These are phyloP conservation scores for Cladosporium sphaerospermum DNA, from an alignment of 2,329 filamentous ascomycete species.

Conservation along the genomic window DNA sequence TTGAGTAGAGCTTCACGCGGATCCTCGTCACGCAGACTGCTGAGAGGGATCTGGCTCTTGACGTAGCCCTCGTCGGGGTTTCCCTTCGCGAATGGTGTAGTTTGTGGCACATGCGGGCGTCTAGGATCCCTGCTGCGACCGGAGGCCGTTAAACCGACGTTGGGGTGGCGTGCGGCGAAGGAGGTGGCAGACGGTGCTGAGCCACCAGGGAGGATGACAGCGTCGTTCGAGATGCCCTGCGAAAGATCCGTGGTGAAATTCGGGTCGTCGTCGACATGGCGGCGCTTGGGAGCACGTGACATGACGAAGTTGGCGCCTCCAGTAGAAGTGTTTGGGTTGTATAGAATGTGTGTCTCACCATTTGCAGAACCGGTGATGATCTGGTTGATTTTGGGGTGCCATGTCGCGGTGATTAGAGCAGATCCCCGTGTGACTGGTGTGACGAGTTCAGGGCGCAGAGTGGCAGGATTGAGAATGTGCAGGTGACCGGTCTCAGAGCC, in stretches of 20 bases:
- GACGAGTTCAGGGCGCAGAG: slow-evolving; percentile 73
- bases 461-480: slow-evolving; percentile 89
- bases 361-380: slow-evolving; percentile 93
- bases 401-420: slow-evolving; percentile 75
- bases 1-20: slow-evolving; percentile 88
- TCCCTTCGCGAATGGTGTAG: slow-evolving; percentile 84
- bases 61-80: slow-evolving; percentile 89
- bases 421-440: slow-evolving; percentile 84
- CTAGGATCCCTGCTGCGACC: slow-evolving; percentile 73
- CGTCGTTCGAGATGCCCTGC: slow-evolving; percentile 74
- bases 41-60: slow-evolving; percentile 79
- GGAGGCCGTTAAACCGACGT: slow-evolving; percentile 68
- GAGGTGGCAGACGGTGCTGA: slow-evolving; percentile 37
- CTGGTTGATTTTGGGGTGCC: slow-evolving; percentile 94
- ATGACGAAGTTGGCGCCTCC: slow-evolving; percentile 83
- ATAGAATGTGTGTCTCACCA: slow-evolving; percentile 81
- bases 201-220: slow-evolving; percentile 57
- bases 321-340: slow-evolving; percentile 74
- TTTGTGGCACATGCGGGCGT: slow-evolving; percentile 73
- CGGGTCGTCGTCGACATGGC: slow-evolving; percentile 91
- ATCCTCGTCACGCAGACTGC: slow-evolving; percentile 92
- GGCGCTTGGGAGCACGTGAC: slow-evolving; percentile 87
- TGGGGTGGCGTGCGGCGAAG: slow-evolving; percentile 57
- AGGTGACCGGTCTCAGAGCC: slow-evolving; percentile 81
- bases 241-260: slow-evolving; percentile 78